Evolutionary conservation across 805 yeast species (phyloP).

Genomic region (Yarrowia osloensis): DNA sequence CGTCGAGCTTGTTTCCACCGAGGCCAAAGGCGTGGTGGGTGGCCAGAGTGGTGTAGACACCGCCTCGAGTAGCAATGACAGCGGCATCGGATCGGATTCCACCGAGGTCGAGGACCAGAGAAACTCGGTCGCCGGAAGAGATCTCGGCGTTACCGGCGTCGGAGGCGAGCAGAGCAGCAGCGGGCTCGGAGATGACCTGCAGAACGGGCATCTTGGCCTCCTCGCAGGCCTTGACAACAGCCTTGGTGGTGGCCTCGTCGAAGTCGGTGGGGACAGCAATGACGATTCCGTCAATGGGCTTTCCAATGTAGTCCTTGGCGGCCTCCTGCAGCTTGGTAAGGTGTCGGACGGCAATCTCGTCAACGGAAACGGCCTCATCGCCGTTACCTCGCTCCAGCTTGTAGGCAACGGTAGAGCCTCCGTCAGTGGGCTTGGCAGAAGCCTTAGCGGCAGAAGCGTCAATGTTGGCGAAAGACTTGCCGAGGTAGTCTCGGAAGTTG

Average conservation of each 20-base stretch:
- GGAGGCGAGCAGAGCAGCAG: constrained; percentile 71
- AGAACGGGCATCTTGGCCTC: constrained; percentile 76
- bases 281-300: constrained; percentile 75
- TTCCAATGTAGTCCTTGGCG: constrained; percentile 91
- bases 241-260: constrained; percentile 68
- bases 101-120: constrained; percentile 95
- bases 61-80: constrained; percentile 89
- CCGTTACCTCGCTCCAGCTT: constrained; percentile 44
- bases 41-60: constrained; percentile 83
- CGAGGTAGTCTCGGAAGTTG: constrained; percentile 92
- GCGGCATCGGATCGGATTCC: constrained; percentile 96
- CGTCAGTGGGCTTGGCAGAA: constrained; percentile 70
- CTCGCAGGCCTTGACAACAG: constrained; percentile 60
- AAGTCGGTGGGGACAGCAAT: constrained; percentile 90
- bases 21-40: constrained; percentile 78
- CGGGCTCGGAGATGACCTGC: constrained; percentile 90
- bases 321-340: constrained; percentile 77
- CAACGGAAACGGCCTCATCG: constrained; percentile 62
- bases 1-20: constrained; percentile 89
- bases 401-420: constrained; percentile 66
- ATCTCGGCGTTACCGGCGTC: constrained; percentile 46
- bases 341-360: constrained; percentile 82
- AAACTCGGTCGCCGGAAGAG: constrained; percentile 61
- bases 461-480: constrained; percentile 67
- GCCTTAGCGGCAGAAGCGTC: constrained; percentile 63